phyloP scores from a whole-genome alignment of 192 early-diverging fungal species.

The Gaertneriomyces sp. region DNA sequence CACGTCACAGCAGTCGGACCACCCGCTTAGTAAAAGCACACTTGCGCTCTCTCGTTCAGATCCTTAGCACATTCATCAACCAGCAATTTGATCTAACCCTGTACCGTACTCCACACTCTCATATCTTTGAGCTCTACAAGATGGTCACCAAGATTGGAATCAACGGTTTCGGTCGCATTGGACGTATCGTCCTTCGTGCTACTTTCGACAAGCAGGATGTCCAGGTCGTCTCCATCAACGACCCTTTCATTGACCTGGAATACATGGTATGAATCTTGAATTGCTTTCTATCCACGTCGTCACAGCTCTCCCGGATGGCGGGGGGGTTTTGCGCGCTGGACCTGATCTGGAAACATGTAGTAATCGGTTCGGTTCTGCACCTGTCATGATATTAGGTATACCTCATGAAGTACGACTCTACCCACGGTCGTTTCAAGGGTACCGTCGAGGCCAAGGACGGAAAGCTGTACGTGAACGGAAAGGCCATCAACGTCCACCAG shows the following conservation, averaged over 20 bases:
- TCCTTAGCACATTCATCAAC: no score
- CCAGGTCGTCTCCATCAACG: constrained; percentile 86
- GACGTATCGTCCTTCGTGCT: constrained; percentile 91
- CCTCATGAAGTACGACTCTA: constrained; percentile 98
- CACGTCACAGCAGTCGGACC: no score
- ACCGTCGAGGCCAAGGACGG: constrained; percentile 74
- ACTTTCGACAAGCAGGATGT: constrained; percentile 63
- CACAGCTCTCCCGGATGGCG: no score
- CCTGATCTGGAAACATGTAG: no score
- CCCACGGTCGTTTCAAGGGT: constrained; percentile 93
- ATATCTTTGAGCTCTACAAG: background rate
- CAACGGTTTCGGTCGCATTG: constrained; percentile 93
- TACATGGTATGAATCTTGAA: constrained; percentile 71
- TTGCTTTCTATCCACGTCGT: no score
- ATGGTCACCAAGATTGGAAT: constrained; percentile 43
- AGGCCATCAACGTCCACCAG: constrained; percentile 68
- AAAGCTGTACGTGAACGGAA: constrained; percentile 87
- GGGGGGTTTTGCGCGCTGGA: no score
- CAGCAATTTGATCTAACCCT: no score
- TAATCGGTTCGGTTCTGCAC: no score
- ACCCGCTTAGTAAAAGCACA: no score
- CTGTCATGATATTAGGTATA: constrained; percentile 55
- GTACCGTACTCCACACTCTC: no score
- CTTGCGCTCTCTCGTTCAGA: no score
- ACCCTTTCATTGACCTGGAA: constrained; percentile 92